Evolutionary conservation across 2,329 filamentous ascomycete species (phyloP), one percentile per base, ranked within the genome.

Genomic region (Alternaria alternata): DNA sequence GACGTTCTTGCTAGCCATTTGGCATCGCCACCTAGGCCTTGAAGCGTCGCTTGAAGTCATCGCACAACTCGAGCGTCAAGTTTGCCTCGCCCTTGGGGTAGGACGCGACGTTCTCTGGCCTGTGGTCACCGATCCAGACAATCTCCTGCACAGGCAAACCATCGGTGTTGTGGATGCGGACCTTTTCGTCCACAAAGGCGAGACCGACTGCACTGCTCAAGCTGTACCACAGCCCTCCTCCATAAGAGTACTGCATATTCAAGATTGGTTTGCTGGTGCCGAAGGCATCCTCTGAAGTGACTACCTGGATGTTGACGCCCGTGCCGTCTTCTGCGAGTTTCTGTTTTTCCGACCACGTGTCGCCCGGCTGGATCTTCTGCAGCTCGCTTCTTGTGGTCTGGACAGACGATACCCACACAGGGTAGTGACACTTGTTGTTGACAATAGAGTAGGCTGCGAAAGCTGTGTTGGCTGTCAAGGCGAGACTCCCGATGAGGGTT

Each of bases 221-320:
- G 30, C 68, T 68, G 49, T 75, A 75, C 52, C 73, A 75, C 5
- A 70, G 51, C 38, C 52, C 63, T 51, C 51, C 30, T 59, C 51
- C 9, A 51, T 59, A 69, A 12, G 66, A 69, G 62, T 75, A 75
- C 9, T 51, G 62, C 34, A 74, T 59, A 26, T 61, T 61, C 42
- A 76, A 64, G 6, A 68, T 63, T 5, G 71, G 68, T 28, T 59
- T 44, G 44, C 34, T 43, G 4, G 48, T 55, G 54, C 63, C 66
- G 38, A 72, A 58, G 12, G 61, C 69, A 8, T 49, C 38, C 8
- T 57, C 55, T 4, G 47, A 43, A 4, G 44, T 56, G 22, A 65
- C 67, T 44, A 76, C 52, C 51, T 74, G 70, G 58, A 76, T 64
- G 26, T 69, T 66, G n/a, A 68, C 70, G 26, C 60, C 60, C 3